phyloP scores from a whole-genome alignment of 257 asterid species.

The Asclepias syriaca region DNA sequence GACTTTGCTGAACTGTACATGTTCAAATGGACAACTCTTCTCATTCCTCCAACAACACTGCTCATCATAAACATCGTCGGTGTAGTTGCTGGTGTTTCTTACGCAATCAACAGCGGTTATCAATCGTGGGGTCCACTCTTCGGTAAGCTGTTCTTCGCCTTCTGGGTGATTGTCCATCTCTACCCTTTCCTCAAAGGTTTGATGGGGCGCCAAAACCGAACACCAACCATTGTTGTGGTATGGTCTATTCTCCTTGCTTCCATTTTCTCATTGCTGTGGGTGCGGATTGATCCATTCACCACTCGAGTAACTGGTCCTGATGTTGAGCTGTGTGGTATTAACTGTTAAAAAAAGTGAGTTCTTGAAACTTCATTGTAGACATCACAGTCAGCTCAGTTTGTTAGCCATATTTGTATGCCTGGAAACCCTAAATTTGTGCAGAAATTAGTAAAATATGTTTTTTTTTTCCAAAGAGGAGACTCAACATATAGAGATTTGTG shows the following conservation, averaged over 20 bases:
- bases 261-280: slow-evolving; percentile 89
- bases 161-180: slow-evolving; percentile 96
- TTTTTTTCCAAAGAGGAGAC: neutral
- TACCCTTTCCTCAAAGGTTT: slow-evolving; percentile 96
- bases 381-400: neutral
- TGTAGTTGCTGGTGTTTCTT: slow-evolving; percentile 90
- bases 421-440: neutral
- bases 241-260: slow-evolving; percentile 97
- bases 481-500: neutral
- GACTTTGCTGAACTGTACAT: slow-evolving; percentile 87
- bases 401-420: neutral
- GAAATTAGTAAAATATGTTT: slow-evolving; percentile 5
- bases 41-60: slow-evolving; percentile 90
- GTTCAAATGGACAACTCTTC: slow-evolving; percentile 96
- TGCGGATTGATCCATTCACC: slow-evolving; percentile 84
- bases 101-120: slow-evolving; percentile 89
- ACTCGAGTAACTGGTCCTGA: slow-evolving; percentile 84
- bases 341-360: slow-evolving; percentile 39
- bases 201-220: slow-evolving; percentile 92
- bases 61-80: slow-evolving; percentile 85
- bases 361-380: neutral
- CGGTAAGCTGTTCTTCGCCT: slow-evolving; percentile 85
- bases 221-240: slow-evolving; percentile 88
- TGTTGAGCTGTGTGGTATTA: slow-evolving; percentile 70
- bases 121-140: slow-evolving; percentile 98